Evolutionary conservation across 305 asterid species (phyloP).

Genomic region (Caryopteris hybrid): DNA sequence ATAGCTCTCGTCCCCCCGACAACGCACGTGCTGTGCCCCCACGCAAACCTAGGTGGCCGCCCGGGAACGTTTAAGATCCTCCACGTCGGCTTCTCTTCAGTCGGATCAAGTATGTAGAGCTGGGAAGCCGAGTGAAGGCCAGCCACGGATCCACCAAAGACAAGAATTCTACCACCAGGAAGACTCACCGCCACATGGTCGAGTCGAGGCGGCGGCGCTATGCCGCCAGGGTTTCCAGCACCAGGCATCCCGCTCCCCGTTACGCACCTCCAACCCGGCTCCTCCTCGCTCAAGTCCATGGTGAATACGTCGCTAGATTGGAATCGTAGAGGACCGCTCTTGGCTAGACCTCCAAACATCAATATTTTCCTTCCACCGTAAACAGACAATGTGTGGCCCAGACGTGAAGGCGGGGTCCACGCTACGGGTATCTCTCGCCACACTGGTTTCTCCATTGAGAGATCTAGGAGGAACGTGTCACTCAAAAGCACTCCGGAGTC

Average conservation of each 20-base stretch:
- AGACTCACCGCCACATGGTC: constrained; percentile 85
- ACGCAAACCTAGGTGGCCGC: constrained; percentile 71
- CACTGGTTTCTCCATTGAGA: constrained; percentile 68
- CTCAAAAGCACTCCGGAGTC: constrained; percentile 83
- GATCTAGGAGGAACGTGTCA: constrained; percentile 74
- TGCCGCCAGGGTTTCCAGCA: constrained; percentile 79
- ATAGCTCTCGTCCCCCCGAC: constrained; percentile 86
- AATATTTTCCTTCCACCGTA: constrained; percentile 77
- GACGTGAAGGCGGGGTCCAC: constrained; percentile 86
- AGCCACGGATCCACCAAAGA: constrained; percentile 85
- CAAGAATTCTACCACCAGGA: constrained; percentile 73
- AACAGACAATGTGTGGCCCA: constrained; percentile 74
- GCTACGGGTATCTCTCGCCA: constrained; percentile 84
- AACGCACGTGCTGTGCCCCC: constrained; percentile 86
- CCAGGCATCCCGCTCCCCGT: constrained; percentile 91
- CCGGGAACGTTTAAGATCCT: constrained; percentile 78
- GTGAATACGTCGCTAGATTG: constrained; percentile 86
- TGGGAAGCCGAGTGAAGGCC: constrained; percentile 90
- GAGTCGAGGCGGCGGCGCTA: constrained; percentile 81
- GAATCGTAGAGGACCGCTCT: constrained; percentile 76
- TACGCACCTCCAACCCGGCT: constrained; percentile 78
- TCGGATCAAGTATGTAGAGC: constrained; percentile 78
- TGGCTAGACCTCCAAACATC: constrained; percentile 91
- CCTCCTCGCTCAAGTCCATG: constrained; percentile 78
- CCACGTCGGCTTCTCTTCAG: constrained; percentile 89